Conservation (phyloP, 129 eudicot genomes). For the sunflower (Helianthus annuus) region DNA sequence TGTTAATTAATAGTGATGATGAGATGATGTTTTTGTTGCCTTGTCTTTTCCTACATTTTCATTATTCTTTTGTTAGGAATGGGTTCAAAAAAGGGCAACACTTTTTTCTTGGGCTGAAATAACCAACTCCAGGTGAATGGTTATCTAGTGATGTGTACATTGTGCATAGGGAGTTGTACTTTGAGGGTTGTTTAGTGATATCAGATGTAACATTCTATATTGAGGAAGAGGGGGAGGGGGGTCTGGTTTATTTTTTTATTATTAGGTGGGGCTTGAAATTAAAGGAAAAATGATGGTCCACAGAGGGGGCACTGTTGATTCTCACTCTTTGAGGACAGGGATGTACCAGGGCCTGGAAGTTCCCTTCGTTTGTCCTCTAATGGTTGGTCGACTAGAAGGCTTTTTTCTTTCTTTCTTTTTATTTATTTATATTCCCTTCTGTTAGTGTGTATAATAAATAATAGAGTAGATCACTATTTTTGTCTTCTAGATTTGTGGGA, state of each 20-base stretch:
- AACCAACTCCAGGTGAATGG: slow-evolving; percentile 3
- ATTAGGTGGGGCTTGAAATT: slow-evolving; percentile 49
- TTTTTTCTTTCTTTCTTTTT: neutral
- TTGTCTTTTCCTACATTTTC: slow-evolving; percentile 23
- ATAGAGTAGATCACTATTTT: too few species aligned
- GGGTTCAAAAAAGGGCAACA: slow-evolving; percentile 10
- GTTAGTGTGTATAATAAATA: too few species aligned
- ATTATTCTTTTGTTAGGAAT: slow-evolving; percentile 27
- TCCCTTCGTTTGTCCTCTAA: slow-evolving; percentile 32
- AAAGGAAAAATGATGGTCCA: slow-evolving; percentile 63
- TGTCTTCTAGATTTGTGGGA: too few species aligned
- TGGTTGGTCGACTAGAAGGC: slow-evolving; percentile 13
- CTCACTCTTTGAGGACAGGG: slow-evolving; percentile 37
- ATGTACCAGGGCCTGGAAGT: slow-evolving; percentile 35
- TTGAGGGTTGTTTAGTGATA: slow-evolving; percentile 5
- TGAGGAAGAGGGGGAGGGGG: slow-evolving; percentile 5
- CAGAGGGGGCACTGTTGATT: slow-evolving; percentile 37
- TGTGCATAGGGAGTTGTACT: slow-evolving; percentile 15
- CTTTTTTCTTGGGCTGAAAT: neutral
- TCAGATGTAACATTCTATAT: neutral
- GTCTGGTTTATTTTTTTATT: slow-evolving; percentile 7
- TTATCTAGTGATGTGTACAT: neutral
- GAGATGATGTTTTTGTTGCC: slow-evolving; percentile 35
- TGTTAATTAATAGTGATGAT: slow-evolving; percentile 12
- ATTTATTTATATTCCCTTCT: neutral